phyloP scores from a whole-genome alignment of 768 basidiomycete species.

The Suillus discolor region DNA sequence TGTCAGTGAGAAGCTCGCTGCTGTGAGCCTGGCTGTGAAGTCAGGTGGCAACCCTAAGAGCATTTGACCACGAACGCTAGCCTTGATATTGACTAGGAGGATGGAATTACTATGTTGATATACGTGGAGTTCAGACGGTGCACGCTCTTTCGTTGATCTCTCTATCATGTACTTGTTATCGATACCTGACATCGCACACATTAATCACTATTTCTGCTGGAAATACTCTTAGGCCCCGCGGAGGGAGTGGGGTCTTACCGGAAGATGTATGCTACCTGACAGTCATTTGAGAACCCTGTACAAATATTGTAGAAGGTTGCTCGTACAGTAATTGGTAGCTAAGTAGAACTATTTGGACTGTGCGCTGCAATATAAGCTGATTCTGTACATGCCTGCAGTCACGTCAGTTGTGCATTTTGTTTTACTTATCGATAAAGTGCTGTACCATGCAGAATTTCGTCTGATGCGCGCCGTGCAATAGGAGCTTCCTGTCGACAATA shows the following conservation, averaged over 20 bases:
- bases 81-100: no score
- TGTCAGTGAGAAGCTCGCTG: constrained; percentile 26
- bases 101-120: neutral
- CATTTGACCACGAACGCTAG: constrained; percentile 14
- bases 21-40: constrained; percentile 34
- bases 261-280: neutral
- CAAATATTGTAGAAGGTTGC: neutral
- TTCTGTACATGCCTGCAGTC: neutral
- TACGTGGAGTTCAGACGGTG: neutral
- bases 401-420: neutral
- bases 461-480: neutral
- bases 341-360: neutral
- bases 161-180: constrained; percentile 7
- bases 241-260: neutral
- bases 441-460: neutral
- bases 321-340: neutral
- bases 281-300: neutral
- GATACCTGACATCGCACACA: constrained; percentile 4
- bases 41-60: constrained; percentile 22
- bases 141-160: neutral
- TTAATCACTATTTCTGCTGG: constrained; percentile 4
- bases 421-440: neutral
- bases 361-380: neutral
- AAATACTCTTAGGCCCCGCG: no score
- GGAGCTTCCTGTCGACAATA: neutral